A percentile compares a stretch with the other conserved stretches of the same genome.
phyloP scores from a whole-genome alignment of 352 stramenopile genomes.

The Globisporangium paddicum region DNA sequence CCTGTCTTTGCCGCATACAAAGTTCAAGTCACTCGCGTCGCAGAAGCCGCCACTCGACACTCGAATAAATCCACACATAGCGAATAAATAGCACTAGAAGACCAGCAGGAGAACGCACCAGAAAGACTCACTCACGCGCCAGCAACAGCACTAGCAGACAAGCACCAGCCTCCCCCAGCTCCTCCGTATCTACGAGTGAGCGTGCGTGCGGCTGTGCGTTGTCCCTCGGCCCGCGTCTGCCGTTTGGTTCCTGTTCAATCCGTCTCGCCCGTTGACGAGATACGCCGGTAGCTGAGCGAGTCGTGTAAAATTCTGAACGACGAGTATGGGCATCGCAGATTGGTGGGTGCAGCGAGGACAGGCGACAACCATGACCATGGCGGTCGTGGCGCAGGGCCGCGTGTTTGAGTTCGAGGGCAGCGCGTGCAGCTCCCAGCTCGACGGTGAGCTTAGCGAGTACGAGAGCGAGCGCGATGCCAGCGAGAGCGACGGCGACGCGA shows the following conservation, averaged over 20 bases:
- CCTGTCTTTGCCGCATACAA: background rate
- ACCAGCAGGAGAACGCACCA: background rate
- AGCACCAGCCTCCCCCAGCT: background rate
- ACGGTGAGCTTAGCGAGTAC: background rate
- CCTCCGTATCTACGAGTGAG: background rate
- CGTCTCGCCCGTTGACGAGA: background rate
- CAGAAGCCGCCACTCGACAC: background rate
- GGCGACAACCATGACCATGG: background rate
- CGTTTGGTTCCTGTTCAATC: background rate
- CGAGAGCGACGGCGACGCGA: background rate
- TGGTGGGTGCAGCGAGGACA: conserved; percentile 11
- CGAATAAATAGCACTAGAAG: too few relatives aligned
- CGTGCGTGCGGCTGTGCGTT: background rate
- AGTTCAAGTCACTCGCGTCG: background rate
- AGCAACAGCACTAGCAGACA: background rate
- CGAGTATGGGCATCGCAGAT: conserved; percentile 12
- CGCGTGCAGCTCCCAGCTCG: background rate
- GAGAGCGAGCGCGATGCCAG: background rate
- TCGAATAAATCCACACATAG: too few relatives aligned
- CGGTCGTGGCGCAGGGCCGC: conserved; percentile 1
- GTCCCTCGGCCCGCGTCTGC: background rate
- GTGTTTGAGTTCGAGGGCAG: conserved; percentile 8
- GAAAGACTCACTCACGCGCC: background rate
- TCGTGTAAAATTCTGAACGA: background rate
- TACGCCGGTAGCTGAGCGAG: background rate